phyloP scores from a whole-genome alignment of 2,329 filamentous ascomycete genomes.

The Exophiala sp. region DNA sequence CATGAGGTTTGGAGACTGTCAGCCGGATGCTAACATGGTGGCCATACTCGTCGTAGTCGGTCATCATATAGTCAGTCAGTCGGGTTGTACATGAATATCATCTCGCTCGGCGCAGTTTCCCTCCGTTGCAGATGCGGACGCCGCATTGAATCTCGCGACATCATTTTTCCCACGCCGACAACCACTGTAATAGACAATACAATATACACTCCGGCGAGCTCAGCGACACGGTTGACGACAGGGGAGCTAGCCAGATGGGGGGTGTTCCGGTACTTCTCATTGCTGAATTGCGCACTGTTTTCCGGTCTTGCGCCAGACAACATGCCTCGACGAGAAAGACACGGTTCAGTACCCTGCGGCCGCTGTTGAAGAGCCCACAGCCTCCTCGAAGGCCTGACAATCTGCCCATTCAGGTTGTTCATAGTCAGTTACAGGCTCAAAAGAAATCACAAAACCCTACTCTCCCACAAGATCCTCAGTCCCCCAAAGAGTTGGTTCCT shows the following conservation, averaged over 20 bases:
- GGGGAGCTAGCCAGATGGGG: conserved; percentile 10
- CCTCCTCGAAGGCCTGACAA: conserved; percentile 2
- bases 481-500: conserved; percentile 18
- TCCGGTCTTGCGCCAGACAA: conserved; percentile 22
- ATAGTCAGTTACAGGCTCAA: conserved; percentile 13
- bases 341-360: conserved; percentile 17
- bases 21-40: too few relatives aligned
- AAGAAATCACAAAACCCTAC: not conserved
- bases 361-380: conserved; percentile 12
- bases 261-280: conserved; percentile 18
- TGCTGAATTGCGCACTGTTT: conserved; percentile 22
- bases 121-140: conserved; percentile 2
- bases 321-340: conserved; percentile 13
- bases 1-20: not conserved
- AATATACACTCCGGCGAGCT: too few relatives aligned
- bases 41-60: too few relatives aligned
- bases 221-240: too few relatives aligned
- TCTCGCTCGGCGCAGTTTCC: conserved; percentile 21
- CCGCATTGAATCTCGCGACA: too few relatives aligned
- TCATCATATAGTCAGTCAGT: too few relatives aligned
- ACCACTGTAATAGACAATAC: too few relatives aligned
- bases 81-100: too few relatives aligned
- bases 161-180: too few relatives aligned
- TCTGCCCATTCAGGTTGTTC: conserved; percentile 20
- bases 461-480: not conserved